Conservation (phyloP, 768 basidiomycete species). For the Fomitopsis pulvina region DNA sequence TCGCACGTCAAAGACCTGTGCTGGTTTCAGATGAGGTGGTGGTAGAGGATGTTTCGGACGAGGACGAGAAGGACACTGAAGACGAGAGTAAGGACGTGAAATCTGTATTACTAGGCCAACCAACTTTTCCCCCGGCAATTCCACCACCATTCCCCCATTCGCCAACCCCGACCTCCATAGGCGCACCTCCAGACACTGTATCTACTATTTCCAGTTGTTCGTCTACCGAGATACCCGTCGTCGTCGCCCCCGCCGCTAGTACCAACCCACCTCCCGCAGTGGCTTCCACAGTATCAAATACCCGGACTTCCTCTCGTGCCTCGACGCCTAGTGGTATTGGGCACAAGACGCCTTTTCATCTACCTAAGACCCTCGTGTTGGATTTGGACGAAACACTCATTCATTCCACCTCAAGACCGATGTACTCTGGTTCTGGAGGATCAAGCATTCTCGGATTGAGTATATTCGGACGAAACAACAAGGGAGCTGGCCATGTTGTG, state of each 20-base stretch:
- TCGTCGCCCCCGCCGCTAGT: background rate
- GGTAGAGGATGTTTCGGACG: slow-evolving; percentile 24
- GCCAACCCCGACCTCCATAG: slow-evolving; percentile 15
- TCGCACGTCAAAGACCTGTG: slow-evolving; percentile 17
- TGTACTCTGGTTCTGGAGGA: slow-evolving; percentile 38
- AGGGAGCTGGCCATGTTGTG: slow-evolving; percentile 77
- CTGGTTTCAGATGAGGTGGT: slow-evolving; percentile 17
- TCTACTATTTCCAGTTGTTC: background rate
- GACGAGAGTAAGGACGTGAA: slow-evolving; percentile 28
- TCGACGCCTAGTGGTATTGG: slow-evolving; percentile 26
- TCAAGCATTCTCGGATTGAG: slow-evolving; percentile 47
- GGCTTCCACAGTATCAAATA: slow-evolving; percentile 5
- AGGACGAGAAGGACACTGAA: slow-evolving; percentile 29
- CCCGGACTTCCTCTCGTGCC: slow-evolving; percentile 9
- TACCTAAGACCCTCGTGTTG: slow-evolving; percentile 91
- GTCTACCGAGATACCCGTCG: background rate
- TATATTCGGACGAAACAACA: slow-evolving; percentile 45
- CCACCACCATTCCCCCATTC: slow-evolving; percentile 19
- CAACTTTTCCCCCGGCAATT: slow-evolving; percentile 17
- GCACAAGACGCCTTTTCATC: slow-evolving; percentile 67
- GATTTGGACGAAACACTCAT: slow-evolving; percentile 98
- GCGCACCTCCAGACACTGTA: slow-evolving; percentile 9
- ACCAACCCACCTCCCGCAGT: slow-evolving; percentile 1
- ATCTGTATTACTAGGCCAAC: slow-evolving; percentile 19
- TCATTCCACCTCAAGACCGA: slow-evolving; percentile 87